These are phyloP conservation scores for Colletotrichum gloeosporioides DNA, from an alignment of 2,329 filamentous ascomycete genomes.

Conservation along the genomic window DNA sequence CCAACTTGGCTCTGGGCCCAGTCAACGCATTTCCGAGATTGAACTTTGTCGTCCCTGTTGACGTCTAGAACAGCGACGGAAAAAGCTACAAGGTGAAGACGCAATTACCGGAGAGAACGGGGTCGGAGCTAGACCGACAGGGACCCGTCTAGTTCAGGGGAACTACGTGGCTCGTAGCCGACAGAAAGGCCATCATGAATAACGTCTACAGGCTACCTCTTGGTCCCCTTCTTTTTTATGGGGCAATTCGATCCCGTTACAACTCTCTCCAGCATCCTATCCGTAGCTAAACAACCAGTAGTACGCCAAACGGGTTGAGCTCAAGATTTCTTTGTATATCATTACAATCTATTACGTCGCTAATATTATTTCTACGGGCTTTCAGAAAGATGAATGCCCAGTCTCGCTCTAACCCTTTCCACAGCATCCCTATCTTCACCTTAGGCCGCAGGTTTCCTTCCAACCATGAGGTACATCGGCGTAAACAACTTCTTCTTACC, in stretches of 20 bases:
- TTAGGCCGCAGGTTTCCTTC: slow-evolving; percentile 70
- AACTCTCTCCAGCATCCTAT: background rate
- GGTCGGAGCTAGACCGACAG: background rate
- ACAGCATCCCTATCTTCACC: background rate
- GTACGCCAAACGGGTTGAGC: too few species aligned
- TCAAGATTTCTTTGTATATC: background rate
- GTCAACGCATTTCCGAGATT: rapidly evolving
- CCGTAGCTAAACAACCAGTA: too few species aligned
- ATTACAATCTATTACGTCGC: background rate
- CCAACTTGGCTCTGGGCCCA: background rate
- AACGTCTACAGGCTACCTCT: too few species aligned
- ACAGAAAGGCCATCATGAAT: background rate
- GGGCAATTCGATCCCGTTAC: too few species aligned
- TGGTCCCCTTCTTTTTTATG: too few species aligned
- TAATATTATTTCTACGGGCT: background rate
- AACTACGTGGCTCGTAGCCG: background rate
- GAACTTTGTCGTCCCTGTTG: background rate
- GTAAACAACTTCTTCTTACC: slow-evolving; percentile 90
- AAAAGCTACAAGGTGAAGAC: background rate
- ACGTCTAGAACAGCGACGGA: background rate
- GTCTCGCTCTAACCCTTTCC: rapidly evolving
- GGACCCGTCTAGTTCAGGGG: too few species aligned
- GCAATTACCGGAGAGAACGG: background rate
- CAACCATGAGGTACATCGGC: slow-evolving; percentile 98
- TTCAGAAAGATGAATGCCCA: background rate